phyloP scores from a whole-genome alignment of 129 eudicot species.

The Deinandra increscens region DNA sequence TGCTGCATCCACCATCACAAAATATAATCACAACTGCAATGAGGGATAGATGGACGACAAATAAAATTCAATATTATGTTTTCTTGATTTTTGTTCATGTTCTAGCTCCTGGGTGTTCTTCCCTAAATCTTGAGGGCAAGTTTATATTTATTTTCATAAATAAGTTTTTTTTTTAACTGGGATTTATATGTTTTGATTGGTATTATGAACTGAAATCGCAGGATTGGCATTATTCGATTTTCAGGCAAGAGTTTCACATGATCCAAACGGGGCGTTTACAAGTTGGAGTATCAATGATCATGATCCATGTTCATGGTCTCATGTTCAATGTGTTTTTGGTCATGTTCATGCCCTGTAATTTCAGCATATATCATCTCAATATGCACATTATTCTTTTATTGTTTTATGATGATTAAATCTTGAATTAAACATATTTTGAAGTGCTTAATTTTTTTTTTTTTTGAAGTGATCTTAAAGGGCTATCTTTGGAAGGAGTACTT shows the following conservation, averaged over 20 bases:
- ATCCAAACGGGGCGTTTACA: slow-evolving; percentile 56
- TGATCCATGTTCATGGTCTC: slow-evolving; percentile 73
- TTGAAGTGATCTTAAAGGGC: slow-evolving; percentile 67
- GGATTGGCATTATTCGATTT: slow-evolving; percentile 66
- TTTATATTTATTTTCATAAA: background rate
- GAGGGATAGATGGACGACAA: slow-evolving; percentile 60
- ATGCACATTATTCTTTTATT: no score
- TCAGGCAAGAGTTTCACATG: slow-evolving; percentile 43
- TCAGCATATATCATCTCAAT: background rate
- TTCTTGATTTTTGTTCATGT: slow-evolving; percentile 39
- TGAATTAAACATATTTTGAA: background rate
- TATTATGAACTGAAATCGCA: slow-evolving; percentile 18
- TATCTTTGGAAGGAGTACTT: slow-evolving; percentile 58
- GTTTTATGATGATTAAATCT: background rate
- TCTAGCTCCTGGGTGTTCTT: slow-evolving; percentile 45
- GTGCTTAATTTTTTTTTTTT: slow-evolving; percentile 4
- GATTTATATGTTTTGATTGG: slow-evolving; percentile 2
- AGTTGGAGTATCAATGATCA: slow-evolving; percentile 56
- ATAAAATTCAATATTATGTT: slow-evolving; percentile 36
- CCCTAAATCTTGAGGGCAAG: slow-evolving; percentile 69
- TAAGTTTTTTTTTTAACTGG: background rate
- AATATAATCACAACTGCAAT: slow-evolving; percentile 42
- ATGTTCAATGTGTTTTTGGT: slow-evolving; percentile 64
- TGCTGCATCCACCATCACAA: slow-evolving; percentile 49
- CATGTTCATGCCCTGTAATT: slow-evolving; percentile 75